phyloP scores from a whole-genome alignment of 2,329 filamentous ascomycete species.

The Fusarium mangiferae region DNA sequence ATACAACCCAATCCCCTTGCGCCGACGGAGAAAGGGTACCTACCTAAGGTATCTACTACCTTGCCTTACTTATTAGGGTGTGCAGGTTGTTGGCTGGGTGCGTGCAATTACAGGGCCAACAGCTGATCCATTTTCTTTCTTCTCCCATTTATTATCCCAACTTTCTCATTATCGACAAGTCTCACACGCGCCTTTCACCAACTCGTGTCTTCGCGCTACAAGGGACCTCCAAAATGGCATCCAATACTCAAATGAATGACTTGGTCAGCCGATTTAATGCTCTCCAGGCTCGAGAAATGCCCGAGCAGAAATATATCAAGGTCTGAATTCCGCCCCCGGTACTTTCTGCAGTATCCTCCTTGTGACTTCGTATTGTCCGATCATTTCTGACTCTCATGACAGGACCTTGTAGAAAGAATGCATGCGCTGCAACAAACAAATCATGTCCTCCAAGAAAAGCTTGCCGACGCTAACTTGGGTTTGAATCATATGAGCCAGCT shows the following conservation, averaged over 20 bases:
- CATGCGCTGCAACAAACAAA: not conserved
- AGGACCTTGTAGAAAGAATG: not conserved
- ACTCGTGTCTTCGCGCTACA: not conserved
- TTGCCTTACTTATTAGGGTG: constrained; percentile 10
- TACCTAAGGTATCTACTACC: not conserved
- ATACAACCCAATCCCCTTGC: constrained; percentile 25
- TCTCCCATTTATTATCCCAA: not conserved
- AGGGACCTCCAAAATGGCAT: not conserved
- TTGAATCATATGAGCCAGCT: not conserved
- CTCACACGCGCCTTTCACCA: constrained; percentile 27
- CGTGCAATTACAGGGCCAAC: constrained; percentile 31
- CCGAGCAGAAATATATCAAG: not conserved
- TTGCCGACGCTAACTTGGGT: not conserved
- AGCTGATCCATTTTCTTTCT: constrained; percentile 7
- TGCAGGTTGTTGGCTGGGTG: constrained; percentile 22
- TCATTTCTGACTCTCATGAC: not conserved
- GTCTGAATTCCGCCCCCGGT: not conserved
- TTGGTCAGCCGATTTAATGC: not conserved
- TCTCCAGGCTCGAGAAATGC: not conserved
- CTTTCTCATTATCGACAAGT: constrained; percentile 3
- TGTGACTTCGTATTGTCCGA: not conserved
- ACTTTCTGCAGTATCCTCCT: not conserved
- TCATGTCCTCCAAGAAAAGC: not conserved
- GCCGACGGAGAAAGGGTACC: constrained; percentile 11
- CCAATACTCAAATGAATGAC: not conserved